Conservation (phyloP, 2,329 filamentous ascomycete genomes). For the Talaromyces sp. region DNA sequence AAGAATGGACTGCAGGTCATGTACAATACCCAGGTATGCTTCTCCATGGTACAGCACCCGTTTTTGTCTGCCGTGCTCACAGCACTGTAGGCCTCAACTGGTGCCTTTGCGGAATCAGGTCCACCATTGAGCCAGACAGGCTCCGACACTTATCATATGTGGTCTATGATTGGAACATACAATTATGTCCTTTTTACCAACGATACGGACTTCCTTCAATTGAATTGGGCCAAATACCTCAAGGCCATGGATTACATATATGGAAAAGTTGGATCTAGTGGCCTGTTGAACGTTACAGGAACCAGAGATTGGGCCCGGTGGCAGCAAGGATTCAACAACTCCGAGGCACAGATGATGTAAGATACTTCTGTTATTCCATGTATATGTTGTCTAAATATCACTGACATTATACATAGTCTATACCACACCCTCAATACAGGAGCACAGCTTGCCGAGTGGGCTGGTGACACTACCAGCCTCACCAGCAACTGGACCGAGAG, state of each 20-base stretch:
- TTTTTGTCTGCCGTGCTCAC: background rate
- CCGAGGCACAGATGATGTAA: slow-evolving; percentile 51
- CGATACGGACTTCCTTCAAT: slow-evolving; percentile 47
- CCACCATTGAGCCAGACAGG: slow-evolving; percentile 33
- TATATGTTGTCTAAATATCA: background rate
- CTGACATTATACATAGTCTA: slow-evolving; percentile 28
- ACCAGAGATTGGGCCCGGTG: slow-evolving; percentile 51
- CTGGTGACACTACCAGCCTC: slow-evolving; percentile 41
- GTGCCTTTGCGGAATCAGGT: slow-evolving; percentile 35
- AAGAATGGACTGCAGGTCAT: slow-evolving; percentile 48
- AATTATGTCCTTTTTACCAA: slow-evolving; percentile 57
- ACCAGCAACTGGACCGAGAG: slow-evolving; percentile 40
- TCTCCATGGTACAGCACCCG: background rate
- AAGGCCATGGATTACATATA: slow-evolving; percentile 47
- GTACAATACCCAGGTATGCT: slow-evolving; percentile 42
- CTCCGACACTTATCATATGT: slow-evolving; percentile 43
- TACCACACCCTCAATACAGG: slow-evolving; percentile 55
- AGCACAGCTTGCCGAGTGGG: slow-evolving; percentile 49
- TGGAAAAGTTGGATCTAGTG: slow-evolving; percentile 43
- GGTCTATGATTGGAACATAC: slow-evolving; percentile 56
- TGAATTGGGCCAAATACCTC: slow-evolving; percentile 50
- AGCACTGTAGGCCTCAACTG: slow-evolving; percentile 22
- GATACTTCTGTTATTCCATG: slow-evolving; percentile 4
- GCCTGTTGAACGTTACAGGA: slow-evolving; percentile 50
- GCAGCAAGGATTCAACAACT: slow-evolving; percentile 50